A percentile compares a stretch with the other conserved stretches of the same genome.
Conservation (phyloP, 805 yeast species). For the Nakazawaea pomicola region DNA sequence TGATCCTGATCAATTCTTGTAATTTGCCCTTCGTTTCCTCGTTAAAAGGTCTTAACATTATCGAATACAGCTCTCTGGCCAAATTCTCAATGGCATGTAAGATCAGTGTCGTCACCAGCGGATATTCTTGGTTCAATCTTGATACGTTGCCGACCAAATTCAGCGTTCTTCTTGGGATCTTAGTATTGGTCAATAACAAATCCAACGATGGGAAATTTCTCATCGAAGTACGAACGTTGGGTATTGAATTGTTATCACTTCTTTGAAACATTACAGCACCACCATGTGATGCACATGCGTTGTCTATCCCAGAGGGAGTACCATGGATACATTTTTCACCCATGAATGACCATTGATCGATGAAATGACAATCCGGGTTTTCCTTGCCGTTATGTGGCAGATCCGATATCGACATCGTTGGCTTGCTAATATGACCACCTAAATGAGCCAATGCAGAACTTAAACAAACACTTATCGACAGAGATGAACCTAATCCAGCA, state of each 20-base stretch:
- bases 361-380: slow-evolving; percentile 44
- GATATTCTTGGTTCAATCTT: slow-evolving; percentile 42
- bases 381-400: slow-evolving; percentile 21
- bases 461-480: slow-evolving; percentile 81
- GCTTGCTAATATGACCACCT: slow-evolving; percentile 47
- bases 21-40: slow-evolving; percentile 40
- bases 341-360: slow-evolving; percentile 84
- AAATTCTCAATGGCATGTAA: slow-evolving; percentile 73
- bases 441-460: slow-evolving; percentile 66
- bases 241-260: slow-evolving; percentile 40
- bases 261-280: slow-evolving; percentile 93
- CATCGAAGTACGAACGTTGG: slow-evolving; percentile 63
- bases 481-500: slow-evolving; percentile 95
- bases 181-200: slow-evolving; percentile 77
- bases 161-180: slow-evolving; percentile 84
- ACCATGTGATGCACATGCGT: slow-evolving; percentile 92
- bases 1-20: slow-evolving; percentile 64
- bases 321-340: slow-evolving; percentile 97
- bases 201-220: slow-evolving; percentile 69
- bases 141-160: slow-evolving; percentile 76
- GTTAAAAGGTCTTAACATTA: slow-evolving; percentile 50
- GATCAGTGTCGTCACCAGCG: slow-evolving; percentile 51
- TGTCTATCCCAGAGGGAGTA: slow-evolving; percentile 94
- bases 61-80: slow-evolving; percentile 65
- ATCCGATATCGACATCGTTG: slow-evolving; percentile 24